Evolutionary conservation across 2,329 filamentous ascomycete species (phyloP).

Genomic region (Fonsecaea pedrosoi): DNA sequence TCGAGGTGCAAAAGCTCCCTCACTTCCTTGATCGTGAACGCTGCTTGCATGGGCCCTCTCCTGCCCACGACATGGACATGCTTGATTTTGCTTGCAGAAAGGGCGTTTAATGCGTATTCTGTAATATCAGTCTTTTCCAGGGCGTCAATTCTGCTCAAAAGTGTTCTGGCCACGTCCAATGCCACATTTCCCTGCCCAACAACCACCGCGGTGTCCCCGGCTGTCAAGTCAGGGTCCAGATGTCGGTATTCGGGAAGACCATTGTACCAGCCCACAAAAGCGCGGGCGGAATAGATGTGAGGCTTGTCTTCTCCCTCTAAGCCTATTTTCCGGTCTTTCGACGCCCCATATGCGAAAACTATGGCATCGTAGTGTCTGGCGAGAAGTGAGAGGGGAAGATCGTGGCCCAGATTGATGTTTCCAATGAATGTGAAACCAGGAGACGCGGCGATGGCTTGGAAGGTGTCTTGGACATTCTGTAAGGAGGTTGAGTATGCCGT

Average conservation of each 20-base stretch:
- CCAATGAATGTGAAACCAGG: constrained; percentile 88
- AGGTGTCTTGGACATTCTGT: constrained; percentile 93
- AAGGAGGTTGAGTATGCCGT: neutral
- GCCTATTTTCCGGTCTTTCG: constrained; percentile 77
- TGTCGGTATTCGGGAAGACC: constrained; percentile 81
- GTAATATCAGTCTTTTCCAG: constrained; percentile 87
- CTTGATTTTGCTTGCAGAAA: constrained; percentile 75
- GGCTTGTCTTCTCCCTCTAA: constrained; percentile 79
- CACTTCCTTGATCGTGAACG: constrained; percentile 94
- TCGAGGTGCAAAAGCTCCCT: constrained; percentile 84
- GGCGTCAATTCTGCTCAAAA: constrained; percentile 76
- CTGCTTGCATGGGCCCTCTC: constrained; percentile 86
- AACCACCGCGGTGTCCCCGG: constrained; percentile 81
- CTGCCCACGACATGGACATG: constrained; percentile 87
- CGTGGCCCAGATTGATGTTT: constrained; percentile 78
- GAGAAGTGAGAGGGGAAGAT: constrained; percentile 71
- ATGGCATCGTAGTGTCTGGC: constrained; percentile 89
- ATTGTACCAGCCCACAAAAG: constrained; percentile 99
- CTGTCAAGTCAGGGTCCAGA: constrained; percentile 74
- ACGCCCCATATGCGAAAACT: constrained; percentile 90
- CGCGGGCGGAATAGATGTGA: constrained; percentile 75
- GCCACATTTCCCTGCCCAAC: constrained; percentile 97
- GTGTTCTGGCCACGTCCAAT: constrained; percentile 86
- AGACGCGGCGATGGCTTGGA: constrained; percentile 83
- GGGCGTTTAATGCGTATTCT: constrained; percentile 75